Percentiles rank a stretch among this genome's conserved stretches.
Evolutionary conservation across 179 eudicot species (phyloP).

Genomic region (Kewa caespitosa): DNA sequence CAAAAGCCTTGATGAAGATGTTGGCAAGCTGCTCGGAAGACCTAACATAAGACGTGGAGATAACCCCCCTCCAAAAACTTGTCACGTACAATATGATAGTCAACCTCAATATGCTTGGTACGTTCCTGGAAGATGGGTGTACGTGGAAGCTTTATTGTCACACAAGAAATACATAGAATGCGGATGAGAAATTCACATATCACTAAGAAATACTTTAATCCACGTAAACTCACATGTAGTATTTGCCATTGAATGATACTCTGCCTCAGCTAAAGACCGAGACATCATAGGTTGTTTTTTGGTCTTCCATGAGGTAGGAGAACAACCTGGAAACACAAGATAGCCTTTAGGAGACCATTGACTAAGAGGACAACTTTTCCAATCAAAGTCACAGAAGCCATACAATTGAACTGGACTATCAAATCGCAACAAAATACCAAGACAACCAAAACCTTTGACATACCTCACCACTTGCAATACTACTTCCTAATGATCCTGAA

Average conservation of each 20-base stretch:
- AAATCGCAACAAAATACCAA: background rate
- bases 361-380: background rate
- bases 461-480: background rate
- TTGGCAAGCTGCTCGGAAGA: background rate
- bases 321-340: background rate
- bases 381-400: background rate
- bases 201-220: background rate
- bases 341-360: background rate
- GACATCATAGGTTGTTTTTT: background rate
- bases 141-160: background rate
- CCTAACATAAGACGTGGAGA: background rate
- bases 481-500: background rate
- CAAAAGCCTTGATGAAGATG: constrained; percentile 1
- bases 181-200: background rate
- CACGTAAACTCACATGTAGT: background rate
- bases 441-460: background rate
- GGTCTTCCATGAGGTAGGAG: background rate
- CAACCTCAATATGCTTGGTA: constrained; percentile 8
- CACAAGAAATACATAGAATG: background rate
- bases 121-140: constrained; percentile 16
- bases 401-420: background rate
- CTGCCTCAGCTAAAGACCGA: background rate
- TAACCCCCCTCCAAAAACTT: background rate
- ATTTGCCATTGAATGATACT: background rate
- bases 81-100: constrained; percentile 2